phyloP scores from a whole-genome alignment of 2,329 filamentous ascomycete species.

The Chaetothyriales sp. region DNA sequence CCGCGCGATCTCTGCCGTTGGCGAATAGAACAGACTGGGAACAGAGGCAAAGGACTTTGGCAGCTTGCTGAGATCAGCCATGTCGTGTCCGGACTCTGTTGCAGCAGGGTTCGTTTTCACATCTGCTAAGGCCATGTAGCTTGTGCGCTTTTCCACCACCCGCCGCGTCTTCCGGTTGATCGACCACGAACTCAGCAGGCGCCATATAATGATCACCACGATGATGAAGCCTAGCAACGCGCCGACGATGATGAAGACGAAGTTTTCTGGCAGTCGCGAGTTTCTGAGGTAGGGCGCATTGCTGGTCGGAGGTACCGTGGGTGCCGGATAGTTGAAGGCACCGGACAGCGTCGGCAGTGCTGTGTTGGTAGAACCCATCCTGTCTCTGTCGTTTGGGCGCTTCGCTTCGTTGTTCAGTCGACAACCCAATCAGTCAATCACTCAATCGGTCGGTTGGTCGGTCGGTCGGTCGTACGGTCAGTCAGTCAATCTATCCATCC shows the following conservation, averaged over 20 bases:
- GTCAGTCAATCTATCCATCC: not conserved
- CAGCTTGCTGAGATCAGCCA: constrained; percentile 18
- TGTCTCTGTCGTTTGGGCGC: constrained; percentile 1
- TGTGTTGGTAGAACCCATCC: constrained; percentile 9
- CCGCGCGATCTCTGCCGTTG: constrained; percentile 46
- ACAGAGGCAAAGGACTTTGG: constrained; percentile 14
- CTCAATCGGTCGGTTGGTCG: too few relatives aligned
- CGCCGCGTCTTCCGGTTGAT: constrained; percentile 81
- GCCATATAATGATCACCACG: constrained; percentile 72
- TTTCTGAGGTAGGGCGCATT: constrained; percentile 85
- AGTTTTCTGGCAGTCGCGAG: constrained; percentile 73
- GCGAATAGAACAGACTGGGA: constrained; percentile 80
- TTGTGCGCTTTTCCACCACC: constrained; percentile 57
- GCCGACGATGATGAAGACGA: constrained; percentile 89
- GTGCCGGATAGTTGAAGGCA: constrained; percentile 49
- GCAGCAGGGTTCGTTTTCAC: constrained; percentile 21
- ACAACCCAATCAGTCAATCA: not conserved
- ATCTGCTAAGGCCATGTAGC: constrained; percentile 43
- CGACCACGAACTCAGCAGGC: constrained; percentile 71
- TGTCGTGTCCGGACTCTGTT: constrained; percentile 20
- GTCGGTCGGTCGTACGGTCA: too few relatives aligned
- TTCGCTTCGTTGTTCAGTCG: not conserved
- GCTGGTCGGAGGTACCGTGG: constrained; percentile 65
- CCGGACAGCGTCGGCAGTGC: constrained; percentile 40
- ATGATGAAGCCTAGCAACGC: constrained; percentile 73